These are phyloP conservation scores for Glycyrrhiza uralensis DNA, from an alignment of 306 rosid genomes.

Conservation along the genomic window DNA sequence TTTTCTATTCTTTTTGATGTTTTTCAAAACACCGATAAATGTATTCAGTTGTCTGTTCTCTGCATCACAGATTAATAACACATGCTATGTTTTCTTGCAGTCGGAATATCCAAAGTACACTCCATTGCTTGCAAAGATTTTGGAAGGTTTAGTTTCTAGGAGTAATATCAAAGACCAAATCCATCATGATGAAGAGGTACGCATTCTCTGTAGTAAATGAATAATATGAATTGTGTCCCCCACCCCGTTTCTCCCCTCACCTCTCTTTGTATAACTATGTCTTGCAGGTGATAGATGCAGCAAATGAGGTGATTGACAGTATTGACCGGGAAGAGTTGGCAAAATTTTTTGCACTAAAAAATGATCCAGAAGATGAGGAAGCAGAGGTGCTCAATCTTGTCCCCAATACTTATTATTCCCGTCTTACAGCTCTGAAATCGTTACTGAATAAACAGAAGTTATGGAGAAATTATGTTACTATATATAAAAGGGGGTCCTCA, in stretches of 20 bases:
- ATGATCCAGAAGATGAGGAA: constrained; percentile 88
- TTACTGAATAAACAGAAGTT: neutral
- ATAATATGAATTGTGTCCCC: constrained; percentile 5
- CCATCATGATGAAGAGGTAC: constrained; percentile 63
- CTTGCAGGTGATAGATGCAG: constrained; percentile 79
- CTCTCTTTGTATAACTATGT: constrained; percentile 11
- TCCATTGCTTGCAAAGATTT: constrained; percentile 74
- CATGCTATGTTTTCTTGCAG: constrained; percentile 50
- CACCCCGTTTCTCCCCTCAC: neutral
- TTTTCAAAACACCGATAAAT: neutral
- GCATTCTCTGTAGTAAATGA: neutral
- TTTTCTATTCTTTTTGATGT: neutral
- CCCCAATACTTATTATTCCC: neutral
- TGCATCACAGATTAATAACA: neutral
- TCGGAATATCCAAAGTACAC: constrained; percentile 85
- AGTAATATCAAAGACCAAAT: constrained; percentile 54
- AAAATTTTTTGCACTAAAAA: constrained; percentile 57
- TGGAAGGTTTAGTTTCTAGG: constrained; percentile 78
- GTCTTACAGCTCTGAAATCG: constrained; percentile 16
- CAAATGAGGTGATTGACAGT: constrained; percentile 75
- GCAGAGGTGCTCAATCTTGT: constrained; percentile 57
- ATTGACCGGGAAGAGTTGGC: constrained; percentile 79
- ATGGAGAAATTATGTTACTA: neutral
- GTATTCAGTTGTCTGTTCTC: neutral
- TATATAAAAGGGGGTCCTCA: neutral